Conservation (phyloP, 2,329 filamentous ascomycete genomes). For the Aspergillus costaricaensis region DNA sequence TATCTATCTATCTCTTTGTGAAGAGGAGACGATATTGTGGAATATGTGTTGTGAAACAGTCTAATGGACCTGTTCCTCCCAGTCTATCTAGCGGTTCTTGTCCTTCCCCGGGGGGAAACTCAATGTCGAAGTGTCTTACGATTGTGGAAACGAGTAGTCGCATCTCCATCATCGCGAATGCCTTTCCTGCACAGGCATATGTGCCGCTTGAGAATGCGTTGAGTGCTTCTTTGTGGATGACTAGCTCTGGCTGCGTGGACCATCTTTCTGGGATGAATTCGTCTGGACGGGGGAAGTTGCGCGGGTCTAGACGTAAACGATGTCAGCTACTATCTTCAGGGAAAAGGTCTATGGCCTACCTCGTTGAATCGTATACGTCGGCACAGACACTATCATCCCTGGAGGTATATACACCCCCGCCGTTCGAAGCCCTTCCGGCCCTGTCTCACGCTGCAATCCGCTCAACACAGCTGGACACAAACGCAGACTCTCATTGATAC, state of each 20-base stretch:
- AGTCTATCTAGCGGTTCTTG: conserved; percentile 9
- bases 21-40: conserved; percentile 12
- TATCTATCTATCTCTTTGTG: conserved; percentile 3
- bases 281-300: conserved; percentile 10
- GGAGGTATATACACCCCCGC: conserved; percentile 12
- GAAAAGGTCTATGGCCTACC: neutral
- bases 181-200: conserved; percentile 11
- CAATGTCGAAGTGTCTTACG: conserved; percentile 12
- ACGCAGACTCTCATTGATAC: conserved; percentile 12
- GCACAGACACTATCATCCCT: conserved; percentile 12
- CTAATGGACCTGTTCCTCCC: conserved; percentile 6
- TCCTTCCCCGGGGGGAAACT: conserved; percentile 8
- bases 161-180: conserved; percentile 17
- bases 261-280: conserved; percentile 15
- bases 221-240: conserved; percentile 12
- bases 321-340: neutral
- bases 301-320: conserved; percentile 2
- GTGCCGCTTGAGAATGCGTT: conserved; percentile 11
- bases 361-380: conserved; percentile 13
- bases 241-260: conserved; percentile 11
- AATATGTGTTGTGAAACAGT: conserved; percentile 14
- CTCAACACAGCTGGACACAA: conserved; percentile 10
- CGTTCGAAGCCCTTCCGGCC: conserved; percentile 5
- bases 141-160: conserved; percentile 12
- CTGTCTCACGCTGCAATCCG: conserved; percentile 15